A percentile compares a stretch with the other conserved stretches of the same genome.
These are phyloP conservation scores for Nannochloris sp. DNA, from an alignment of 139 green algal genomes.

Conservation along the genomic window DNA sequence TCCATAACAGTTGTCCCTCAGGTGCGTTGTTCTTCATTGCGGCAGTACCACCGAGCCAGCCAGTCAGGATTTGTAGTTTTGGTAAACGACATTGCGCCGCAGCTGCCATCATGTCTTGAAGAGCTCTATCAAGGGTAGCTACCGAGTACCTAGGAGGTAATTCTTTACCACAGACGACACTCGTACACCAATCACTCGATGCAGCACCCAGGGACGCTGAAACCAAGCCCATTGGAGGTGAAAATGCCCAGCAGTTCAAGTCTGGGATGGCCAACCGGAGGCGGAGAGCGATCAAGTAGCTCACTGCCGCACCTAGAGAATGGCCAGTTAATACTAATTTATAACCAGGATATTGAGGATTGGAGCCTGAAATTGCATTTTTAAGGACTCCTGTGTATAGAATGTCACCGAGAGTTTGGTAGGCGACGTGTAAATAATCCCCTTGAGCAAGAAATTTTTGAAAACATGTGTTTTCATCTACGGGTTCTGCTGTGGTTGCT, in stretches of 20 bases:
- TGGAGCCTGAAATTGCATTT: background rate
- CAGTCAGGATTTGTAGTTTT: too few relatives aligned
- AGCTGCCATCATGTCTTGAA: too few relatives aligned
- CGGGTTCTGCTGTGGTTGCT: too few relatives aligned
- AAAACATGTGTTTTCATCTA: background rate
- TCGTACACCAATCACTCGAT: background rate
- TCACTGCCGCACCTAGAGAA: background rate
- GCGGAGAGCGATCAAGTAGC: background rate
- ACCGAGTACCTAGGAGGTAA: background rate
- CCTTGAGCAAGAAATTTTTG: background rate
- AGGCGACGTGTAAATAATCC: background rate
- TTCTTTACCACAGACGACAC: background rate
- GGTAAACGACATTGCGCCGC: too few relatives aligned
- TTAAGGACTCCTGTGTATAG: background rate
- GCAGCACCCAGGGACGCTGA: background rate
- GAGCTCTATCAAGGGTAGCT: background rate
- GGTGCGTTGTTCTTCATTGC: too few relatives aligned
- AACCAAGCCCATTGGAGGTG: background rate
- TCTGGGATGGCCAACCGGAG: background rate
- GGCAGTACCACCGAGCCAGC: too few relatives aligned
- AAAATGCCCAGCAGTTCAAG: background rate
- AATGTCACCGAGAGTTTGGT: background rate
- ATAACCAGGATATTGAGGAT: background rate
- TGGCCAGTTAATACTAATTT: background rate
- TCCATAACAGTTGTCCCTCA: too few relatives aligned